Base-by-base conservation (phyloP, 129 eudicot genomes). In the sunflower (Helianthus annuus) region DNA sequence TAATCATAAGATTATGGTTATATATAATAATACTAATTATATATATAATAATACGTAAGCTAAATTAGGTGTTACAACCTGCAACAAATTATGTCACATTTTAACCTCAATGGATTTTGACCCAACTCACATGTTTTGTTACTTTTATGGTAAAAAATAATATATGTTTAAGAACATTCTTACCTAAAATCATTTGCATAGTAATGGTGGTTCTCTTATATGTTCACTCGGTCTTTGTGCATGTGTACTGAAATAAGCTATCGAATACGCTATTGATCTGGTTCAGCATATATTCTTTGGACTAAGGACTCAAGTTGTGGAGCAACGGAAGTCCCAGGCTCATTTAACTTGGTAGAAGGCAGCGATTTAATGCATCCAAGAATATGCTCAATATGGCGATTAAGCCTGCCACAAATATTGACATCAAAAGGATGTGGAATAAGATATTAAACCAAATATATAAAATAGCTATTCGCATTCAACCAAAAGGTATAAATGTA, bases 301-400 rank as follows among this genome's bases (percentile, higher is more conserved):
- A 79, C 78, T 59, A 95, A 68, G 66, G 85, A 81, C 79, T 95
- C 99, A 38, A 95, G 97, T 64, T 74, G 90, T 63, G 96, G 97
- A 73, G 89, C 90, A 70, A 90, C 82, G 39, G 83, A 85, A 22
- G 87, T 74, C 62, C 65, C 83, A 0, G 85, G 72, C 66, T 79
- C 80, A 3, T 81, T 78, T 27, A 70, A 68, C 76, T 78, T 75
- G 79, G 81, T 90, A 63, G 94, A 80, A 34, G 99, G 99, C 71
- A 95, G 76, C 24, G 97, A 90, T 69, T 88, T 87, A 71, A 95
- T 95, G 85, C 99, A 95, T 73, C 80, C 91, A 81, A 95, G 96
- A 68, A 95, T 70, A 58, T 88, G 99, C 76, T 84, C 82, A 64
- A 95, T 66, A 65, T 95, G 97, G 39, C 89, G 72, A 61, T 74